Percentiles rank a stretch among this genome's conserved stretches.
Conservation (phyloP, 257 asterid species). For the Gentiana dahurica region DNA sequence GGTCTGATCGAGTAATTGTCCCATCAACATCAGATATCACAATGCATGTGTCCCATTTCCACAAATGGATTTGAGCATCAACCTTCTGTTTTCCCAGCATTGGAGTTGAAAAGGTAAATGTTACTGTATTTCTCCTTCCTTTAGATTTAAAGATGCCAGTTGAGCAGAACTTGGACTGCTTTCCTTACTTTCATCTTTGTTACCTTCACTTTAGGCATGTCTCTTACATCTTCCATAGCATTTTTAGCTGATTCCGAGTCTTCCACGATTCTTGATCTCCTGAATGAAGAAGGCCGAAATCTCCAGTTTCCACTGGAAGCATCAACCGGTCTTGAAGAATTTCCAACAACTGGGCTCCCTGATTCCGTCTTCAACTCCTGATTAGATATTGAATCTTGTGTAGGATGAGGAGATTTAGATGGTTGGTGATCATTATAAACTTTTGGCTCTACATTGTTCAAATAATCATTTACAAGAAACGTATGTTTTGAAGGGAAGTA, state of each 20-base stretch:
- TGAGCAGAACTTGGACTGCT: constrained; percentile 73
- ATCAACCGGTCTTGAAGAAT: constrained; percentile 26
- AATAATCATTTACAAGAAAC: background rate
- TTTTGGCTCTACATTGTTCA: constrained; percentile 3
- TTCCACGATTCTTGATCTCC: constrained; percentile 29
- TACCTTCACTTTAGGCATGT: constrained; percentile 26
- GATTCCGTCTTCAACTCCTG: constrained; percentile 25
- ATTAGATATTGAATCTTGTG: constrained; percentile 13
- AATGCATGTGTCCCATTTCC: constrained; percentile 81
- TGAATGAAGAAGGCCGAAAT: constrained; percentile 36
- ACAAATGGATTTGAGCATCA: constrained; percentile 79
- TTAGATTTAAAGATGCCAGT: constrained; percentile 63
- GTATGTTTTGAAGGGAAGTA: background rate
- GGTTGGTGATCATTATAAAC: constrained; percentile 14
- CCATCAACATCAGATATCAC: constrained; percentile 99
- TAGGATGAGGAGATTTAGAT: constrained; percentile 16
- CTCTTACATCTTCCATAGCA: constrained; percentile 24
- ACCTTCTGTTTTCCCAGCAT: constrained; percentile 98
- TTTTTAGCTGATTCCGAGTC: constrained; percentile 20
- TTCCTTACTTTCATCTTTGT: constrained; percentile 38
- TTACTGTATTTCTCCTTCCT: constrained; percentile 58
- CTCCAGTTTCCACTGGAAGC: constrained; percentile 31
- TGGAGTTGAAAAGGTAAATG: constrained; percentile 80
- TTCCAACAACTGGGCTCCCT: constrained; percentile 26
- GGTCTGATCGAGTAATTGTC: constrained; percentile 92